phyloP scores from a whole-genome alignment of 2,329 filamentous ascomycete species.

The Atkinsonella hypoxylon region DNA sequence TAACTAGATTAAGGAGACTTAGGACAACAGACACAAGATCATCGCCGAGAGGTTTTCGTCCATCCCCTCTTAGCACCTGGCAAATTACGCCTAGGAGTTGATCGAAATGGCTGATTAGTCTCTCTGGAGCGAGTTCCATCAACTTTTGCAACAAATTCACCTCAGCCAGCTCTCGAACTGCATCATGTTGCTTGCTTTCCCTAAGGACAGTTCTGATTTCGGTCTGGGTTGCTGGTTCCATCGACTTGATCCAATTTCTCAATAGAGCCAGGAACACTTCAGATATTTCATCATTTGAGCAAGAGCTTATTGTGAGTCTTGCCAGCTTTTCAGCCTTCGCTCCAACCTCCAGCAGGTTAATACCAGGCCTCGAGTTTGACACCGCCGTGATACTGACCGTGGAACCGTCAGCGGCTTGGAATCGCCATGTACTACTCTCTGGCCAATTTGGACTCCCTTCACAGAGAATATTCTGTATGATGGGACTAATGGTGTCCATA shows the following conservation, averaged over 20 bases:
- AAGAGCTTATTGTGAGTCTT: conserved; percentile 34
- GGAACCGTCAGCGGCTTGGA: conserved; percentile 30
- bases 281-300: conserved; percentile 44
- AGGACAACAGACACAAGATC: conserved; percentile 41
- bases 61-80: conserved; percentile 42
- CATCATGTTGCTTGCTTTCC: conserved; percentile 23
- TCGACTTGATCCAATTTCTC: conserved; percentile 35
- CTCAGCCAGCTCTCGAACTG: conserved; percentile 39
- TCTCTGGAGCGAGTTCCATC: conserved; percentile 50
- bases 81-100: conserved; percentile 53
- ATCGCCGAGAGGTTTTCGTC: conserved; percentile 29
- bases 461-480: conserved; percentile 45
- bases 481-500: conserved; percentile 31
- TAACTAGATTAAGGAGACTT: conserved; percentile 48
- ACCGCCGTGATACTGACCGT: conserved; percentile 38
- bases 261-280: conserved; percentile 39
- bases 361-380: conserved; percentile 9
- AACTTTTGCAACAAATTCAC: conserved; percentile 53
- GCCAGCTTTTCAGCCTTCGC: conserved; percentile 36
- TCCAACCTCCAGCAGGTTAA: conserved; percentile 34
- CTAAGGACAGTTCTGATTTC: conserved; percentile 17
- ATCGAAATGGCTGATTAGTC: conserved; percentile 49
- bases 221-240: conserved; percentile 14
- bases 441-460: conserved; percentile 29
- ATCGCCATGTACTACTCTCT: conserved; percentile 37